A percentile compares a stretch with the other conserved stretches of the same genome.
These are phyloP conservation scores for Eremothecium gossypii DNA, from an alignment of 1,139 yeast genomes.

Conservation along the genomic window DNA sequence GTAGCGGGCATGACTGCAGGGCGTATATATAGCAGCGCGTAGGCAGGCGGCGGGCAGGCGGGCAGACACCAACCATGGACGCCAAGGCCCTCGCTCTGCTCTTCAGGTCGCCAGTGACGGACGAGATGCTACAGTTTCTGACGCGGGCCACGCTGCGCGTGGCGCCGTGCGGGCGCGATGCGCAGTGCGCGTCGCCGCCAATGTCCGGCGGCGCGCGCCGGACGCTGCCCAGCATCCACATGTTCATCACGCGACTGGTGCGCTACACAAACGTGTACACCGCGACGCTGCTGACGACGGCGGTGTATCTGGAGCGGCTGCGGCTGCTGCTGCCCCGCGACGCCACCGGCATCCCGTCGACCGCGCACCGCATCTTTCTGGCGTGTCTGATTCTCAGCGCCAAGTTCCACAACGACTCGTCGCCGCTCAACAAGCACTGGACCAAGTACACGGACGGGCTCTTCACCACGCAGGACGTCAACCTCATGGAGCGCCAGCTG, in stretches of 20 bases:
- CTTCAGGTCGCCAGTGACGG: constrained; percentile 30
- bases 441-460: constrained; percentile 67
- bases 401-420: constrained; percentile 66
- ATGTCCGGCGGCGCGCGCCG: constrained; percentile 9
- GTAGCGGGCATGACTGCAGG: not conserved
- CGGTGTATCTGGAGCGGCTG: constrained; percentile 55
- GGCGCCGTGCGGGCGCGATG: constrained; percentile 14
- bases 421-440: constrained; percentile 74
- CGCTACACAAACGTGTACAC: constrained; percentile 68
- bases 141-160: constrained; percentile 26
- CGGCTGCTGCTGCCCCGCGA: constrained; percentile 53
- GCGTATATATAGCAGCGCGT: not conserved
- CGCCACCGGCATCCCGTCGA: constrained; percentile 68
- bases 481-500: constrained; percentile 72
- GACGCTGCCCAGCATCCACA: constrained; percentile 56
- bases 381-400: constrained; percentile 66
- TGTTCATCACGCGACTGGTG: constrained; percentile 61
- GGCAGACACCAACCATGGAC: not conserved
- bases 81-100: constrained; percentile 16
- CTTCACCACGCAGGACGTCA: constrained; percentile 57
- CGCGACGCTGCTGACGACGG: constrained; percentile 65
- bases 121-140: constrained; percentile 27
- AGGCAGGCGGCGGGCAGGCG: too few relatives aligned
- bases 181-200: constrained; percentile 13
- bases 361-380: constrained; percentile 66